Evolutionary conservation across 139 green algal genomes (phyloP).

Genomic region (Edaphochlamys debaryana): DNA sequence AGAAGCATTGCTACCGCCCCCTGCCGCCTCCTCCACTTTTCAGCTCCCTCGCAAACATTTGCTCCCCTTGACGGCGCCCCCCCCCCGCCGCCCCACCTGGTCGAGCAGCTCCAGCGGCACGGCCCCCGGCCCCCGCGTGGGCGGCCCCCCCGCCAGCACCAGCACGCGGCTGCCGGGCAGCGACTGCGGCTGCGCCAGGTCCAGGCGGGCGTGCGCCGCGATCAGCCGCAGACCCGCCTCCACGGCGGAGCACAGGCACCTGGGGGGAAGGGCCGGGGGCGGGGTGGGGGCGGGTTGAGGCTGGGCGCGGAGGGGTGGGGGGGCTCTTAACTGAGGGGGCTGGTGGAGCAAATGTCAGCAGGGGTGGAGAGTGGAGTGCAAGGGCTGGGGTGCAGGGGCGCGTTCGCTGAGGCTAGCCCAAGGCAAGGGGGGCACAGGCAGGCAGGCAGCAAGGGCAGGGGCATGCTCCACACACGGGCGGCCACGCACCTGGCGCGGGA

Average conservation of each 20-base stretch:
- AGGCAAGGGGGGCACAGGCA: too few relatives aligned
- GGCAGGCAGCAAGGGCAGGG: too few relatives aligned
- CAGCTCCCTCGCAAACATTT: too few relatives aligned
- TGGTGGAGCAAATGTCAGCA: too few relatives aligned
- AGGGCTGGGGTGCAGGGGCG: too few relatives aligned
- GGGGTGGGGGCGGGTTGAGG: background rate
- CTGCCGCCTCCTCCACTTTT: background rate
- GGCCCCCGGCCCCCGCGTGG: slow-evolving; percentile 13
- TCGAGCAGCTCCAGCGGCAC: slow-evolving; percentile 37
- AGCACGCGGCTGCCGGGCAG: slow-evolving; percentile 14
- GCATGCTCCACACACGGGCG: too few relatives aligned
- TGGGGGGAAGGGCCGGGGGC: background rate
- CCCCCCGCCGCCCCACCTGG: background rate
- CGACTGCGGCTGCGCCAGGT: background rate
- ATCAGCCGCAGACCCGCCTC: slow-evolving; percentile 19
- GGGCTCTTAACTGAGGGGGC: too few relatives aligned
- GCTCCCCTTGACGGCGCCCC: too few relatives aligned
- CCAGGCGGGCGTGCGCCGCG: background rate
- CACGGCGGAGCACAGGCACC: slow-evolving; percentile 16
- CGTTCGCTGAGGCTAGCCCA: too few relatives aligned
- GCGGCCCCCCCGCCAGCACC: slow-evolving; percentile 15
- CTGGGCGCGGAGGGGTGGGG: too few relatives aligned
- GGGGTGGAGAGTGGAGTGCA: too few relatives aligned
- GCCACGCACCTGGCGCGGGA: background rate
- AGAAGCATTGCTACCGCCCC: too few relatives aligned